A percentile compares a stretch with the other conserved stretches of the same genome.
These are phyloP conservation scores for Cyclotella cryptica DNA, from an alignment of 108 stramenopile genomes.

Conservation along the genomic window DNA sequence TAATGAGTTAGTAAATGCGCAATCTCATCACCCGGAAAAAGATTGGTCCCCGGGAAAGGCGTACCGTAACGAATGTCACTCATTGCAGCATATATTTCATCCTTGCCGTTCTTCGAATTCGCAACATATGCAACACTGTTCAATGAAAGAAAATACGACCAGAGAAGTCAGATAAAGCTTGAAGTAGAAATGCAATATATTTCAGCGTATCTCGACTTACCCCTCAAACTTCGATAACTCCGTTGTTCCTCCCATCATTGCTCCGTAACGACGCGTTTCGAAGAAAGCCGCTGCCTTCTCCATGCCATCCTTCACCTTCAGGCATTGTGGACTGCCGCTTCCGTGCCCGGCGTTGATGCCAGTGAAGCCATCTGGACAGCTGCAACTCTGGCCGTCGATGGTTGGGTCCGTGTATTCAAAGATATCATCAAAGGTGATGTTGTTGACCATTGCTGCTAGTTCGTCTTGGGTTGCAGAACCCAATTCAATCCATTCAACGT, in stretches of 20 bases:
- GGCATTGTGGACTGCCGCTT: neutral
- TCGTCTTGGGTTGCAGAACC: conserved; percentile 17
- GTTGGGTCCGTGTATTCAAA: conserved; percentile 11
- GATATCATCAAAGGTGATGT: conserved; percentile 14
- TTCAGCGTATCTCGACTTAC: neutral
- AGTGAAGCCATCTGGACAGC: conserved; percentile 20
- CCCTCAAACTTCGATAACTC: conserved; percentile 24
- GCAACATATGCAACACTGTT: conserved; percentile 15
- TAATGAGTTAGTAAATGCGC: too few species aligned
- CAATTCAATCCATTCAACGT: conserved; percentile 22
- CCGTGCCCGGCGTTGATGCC: neutral
- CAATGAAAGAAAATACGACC: neutral
- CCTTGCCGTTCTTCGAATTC: conserved; percentile 14
- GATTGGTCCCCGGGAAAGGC: neutral
- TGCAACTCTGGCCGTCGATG: neutral
- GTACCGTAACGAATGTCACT: conserved; percentile 9
- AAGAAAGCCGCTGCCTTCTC: conserved; percentile 21
- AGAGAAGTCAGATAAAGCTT: neutral
- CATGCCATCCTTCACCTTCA: conserved; percentile 23
- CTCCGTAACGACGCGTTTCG: conserved; percentile 11
- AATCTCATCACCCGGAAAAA: too few species aligned
- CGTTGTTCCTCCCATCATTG: conserved; percentile 22
- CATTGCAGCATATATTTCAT: conserved; percentile 22
- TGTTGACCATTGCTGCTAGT: conserved; percentile 7
- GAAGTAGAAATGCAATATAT: neutral